Evolutionary conservation across 331 rosid species (phyloP).

Genomic region (Quercus tomentella): DNA sequence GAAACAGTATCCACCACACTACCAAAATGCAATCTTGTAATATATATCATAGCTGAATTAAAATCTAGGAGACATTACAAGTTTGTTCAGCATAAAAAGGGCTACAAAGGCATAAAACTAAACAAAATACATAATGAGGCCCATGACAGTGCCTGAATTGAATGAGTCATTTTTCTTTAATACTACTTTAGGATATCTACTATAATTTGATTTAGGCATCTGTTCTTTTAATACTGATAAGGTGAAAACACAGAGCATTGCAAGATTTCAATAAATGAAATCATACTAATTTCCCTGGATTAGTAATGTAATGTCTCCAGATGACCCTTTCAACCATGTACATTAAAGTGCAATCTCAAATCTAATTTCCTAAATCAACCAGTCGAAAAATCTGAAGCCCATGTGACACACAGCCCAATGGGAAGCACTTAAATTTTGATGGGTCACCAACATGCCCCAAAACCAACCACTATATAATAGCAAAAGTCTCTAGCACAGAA

Average conservation of each 20-base stretch:
- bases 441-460: not conserved
- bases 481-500: not conserved
- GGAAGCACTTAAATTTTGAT: not conserved
- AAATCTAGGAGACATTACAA: not conserved
- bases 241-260: not conserved
- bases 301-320: not conserved
- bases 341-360: not conserved
- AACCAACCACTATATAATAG: not conserved
- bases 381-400: not conserved
- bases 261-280: not conserved
- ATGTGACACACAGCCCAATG: not conserved
- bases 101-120: not conserved
- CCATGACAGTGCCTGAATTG: not conserved
- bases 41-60: not conserved
- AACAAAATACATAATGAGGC: not conserved
- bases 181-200: not conserved
- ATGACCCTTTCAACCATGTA: not conserved
- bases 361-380: not conserved
- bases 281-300: not conserved
- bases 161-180: not conserved
- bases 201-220: not conserved
- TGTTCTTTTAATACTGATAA: not conserved
- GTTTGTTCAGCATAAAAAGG: not conserved
- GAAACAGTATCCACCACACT: not conserved
- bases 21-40: not conserved